A percentile compares a stretch with the other conserved stretches of the same genome.
Evolutionary conservation across 148 eudicot genomes (phyloP).

Genomic region (Chenopodium album): DNA sequence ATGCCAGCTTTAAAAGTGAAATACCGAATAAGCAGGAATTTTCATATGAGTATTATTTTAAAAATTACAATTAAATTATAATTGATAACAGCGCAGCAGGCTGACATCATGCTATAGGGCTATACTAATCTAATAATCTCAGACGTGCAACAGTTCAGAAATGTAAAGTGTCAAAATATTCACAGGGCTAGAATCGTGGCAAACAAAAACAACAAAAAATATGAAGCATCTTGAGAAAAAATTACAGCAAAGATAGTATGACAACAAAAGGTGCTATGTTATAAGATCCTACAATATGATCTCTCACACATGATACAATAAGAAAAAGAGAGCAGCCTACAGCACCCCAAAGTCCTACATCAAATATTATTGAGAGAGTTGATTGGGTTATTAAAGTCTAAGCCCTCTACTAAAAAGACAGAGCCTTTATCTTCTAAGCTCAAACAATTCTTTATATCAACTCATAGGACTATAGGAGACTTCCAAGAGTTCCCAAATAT

Average conservation of each 20-base stretch:
- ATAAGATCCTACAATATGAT: neutral
- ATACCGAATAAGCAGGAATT: neutral
- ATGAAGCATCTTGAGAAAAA: neutral
- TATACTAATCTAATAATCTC: neutral
- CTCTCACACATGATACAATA: neutral
- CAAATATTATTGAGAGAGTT: neutral
- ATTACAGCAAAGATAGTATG: neutral
- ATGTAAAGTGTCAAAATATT: neutral
- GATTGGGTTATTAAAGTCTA: neutral
- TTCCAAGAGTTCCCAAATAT: neutral
- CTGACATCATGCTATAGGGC: neutral
- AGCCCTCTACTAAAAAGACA: neutral
- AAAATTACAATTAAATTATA: neutral
- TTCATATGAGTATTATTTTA: too few species aligned
- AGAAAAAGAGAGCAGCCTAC: neutral
- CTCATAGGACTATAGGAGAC: neutral
- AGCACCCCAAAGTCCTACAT: neutral
- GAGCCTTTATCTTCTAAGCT: neutral
- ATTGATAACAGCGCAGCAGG: neutral
- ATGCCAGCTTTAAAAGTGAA: neutral
- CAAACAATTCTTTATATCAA: too few species aligned
- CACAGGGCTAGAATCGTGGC: neutral
- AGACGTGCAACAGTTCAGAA: neutral
- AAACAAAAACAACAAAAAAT: neutral
- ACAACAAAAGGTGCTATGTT: neutral